Evolutionary conservation across 2,329 filamentous ascomycete species (phyloP), one percentile per base, ranked within the genome.

Genomic region (Pestalotiopsis sp.): DNA sequence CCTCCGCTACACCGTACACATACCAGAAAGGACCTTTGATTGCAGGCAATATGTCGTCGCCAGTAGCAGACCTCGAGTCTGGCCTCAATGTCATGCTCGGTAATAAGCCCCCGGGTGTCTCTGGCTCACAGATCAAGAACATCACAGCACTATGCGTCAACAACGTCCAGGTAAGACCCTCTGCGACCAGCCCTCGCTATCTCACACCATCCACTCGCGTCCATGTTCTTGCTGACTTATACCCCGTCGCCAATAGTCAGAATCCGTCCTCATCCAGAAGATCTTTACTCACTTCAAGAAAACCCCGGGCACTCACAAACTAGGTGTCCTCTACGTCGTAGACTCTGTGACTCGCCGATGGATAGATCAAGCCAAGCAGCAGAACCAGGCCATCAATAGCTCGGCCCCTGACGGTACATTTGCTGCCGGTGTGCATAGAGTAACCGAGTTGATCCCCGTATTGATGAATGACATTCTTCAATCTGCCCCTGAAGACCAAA

Each of bases 311-410:
- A 97, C 94, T 80, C 95, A 99, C 89, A 99, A 99, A 85, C 89
- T 99, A 82, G 96, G 96, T 84, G 95, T 98, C 79, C 91, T 99
- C 84, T 99, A 99, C 91, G 95, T 98, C 84, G 94, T 99, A 95
- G 96, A 99, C 88, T 97, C 95, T 86, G 95, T 99, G 89, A 95
- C 95, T 82, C 94, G 96, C 84, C 95, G 97, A 86, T 99, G 96
- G 95, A 91, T 97, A 86, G 95, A 98, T 82, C 93, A 94, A 83
- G 95, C 96, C 78, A 96, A 95, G 84, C 89, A 91, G 78, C 89
- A 92, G 74, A 93, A 93, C 77, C 95, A 98, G 80, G 84, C 92
- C 78, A 89, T 94, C 82, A 93, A 92, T 83, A 91, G 89, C 81
- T 87, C 90, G 81, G 94, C 95, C 74, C 90, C 91, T 74, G 94